Evolutionary conservation across 257 asterid species (phyloP), one percentile per base, ranked within the genome.

Genomic region (Anisodus tanguticus): DNA sequence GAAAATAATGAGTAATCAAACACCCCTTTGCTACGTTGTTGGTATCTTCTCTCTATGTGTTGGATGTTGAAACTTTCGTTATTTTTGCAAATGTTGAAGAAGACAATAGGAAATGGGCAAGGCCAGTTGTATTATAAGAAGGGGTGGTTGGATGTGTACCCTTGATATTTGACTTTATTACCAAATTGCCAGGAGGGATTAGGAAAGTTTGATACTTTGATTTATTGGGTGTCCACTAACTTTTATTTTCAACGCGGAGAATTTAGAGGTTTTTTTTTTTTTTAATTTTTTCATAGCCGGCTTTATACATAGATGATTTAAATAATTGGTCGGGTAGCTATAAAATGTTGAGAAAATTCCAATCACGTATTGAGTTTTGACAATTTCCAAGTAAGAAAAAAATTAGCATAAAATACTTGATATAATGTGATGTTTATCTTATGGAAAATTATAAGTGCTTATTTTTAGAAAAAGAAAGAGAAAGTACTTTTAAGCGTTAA

Each of bases 201-300:
- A 60, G 51, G 53, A 64, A 51, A 60, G 69, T 59, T 59, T 77
- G 86, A 45, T 76, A 53, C 80, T 59, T 59, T 10, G 83, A 8
- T 76, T 76, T 51, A 59, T 51, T 85, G 83, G 90, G 43, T n/a
- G 88, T 26, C 80, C 88, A 85, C 86, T 59, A 83, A 31, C 71
- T 51, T 76, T 67, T 83, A 8, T 19, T 49, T 51, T 66, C 86
- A 84, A 85, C 85, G 87, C 82, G 79, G 82, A 45, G 51, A 12
- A 51, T 77, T 77, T 51, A 31, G 15, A 10, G 10, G 4, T 11
- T 6, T 9, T 1, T 6, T 9, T 74, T 72, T 12, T 15, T 39
- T 76, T 10, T 10, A 2, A 6, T 11, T 6, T 9, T 1, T 8
- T 4, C 11, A 54, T 47, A 74, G 41, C 60, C 60, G 35, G 60